phyloP scores from a whole-genome alignment of 2,329 filamentous ascomycete genomes.

The Trichoderma sp. region DNA sequence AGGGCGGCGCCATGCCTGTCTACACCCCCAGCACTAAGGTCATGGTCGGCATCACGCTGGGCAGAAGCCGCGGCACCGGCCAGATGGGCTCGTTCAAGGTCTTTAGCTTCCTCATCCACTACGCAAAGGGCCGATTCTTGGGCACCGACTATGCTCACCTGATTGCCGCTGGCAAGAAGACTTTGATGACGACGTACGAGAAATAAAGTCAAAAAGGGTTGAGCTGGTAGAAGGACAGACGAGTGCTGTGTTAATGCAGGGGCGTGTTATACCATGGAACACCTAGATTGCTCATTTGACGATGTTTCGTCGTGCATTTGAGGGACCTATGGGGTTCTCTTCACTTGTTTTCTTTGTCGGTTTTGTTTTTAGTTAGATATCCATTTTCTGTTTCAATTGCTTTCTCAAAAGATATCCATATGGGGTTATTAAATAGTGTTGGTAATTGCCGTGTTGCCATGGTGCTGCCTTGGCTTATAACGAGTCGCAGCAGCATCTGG shows the following conservation, averaged over 20 bases:
- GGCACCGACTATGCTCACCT: slow-evolving; percentile 34
- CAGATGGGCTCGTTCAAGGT: slow-evolving; percentile 38
- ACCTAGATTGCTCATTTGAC: not conserved
- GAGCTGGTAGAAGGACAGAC: not conserved
- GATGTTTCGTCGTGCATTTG: too few species aligned
- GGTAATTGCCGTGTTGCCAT: not conserved
- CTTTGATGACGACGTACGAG: slow-evolving; percentile 32
- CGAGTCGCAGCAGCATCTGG: not conserved
- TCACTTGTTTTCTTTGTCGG: not conserved
- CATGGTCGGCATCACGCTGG: slow-evolving; percentile 39
- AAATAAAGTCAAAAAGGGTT: slow-evolving; percentile 2
- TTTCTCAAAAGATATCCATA: not conserved
- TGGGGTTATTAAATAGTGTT: not conserved
- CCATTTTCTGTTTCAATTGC: not conserved
- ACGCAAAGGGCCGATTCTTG: slow-evolving; percentile 38
- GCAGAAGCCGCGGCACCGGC: slow-evolving; percentile 39
- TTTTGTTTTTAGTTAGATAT: not conserved
- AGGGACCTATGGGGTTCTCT: not conserved
- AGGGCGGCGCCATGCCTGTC: slow-evolving; percentile 29
- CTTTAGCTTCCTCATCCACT: slow-evolving; percentile 40
- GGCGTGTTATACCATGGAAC: not conserved
- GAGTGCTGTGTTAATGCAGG: not conserved
- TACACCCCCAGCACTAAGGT: slow-evolving; percentile 32
- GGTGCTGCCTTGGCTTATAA: not conserved
- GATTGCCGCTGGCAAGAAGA: slow-evolving; percentile 36